Conservation (phyloP, 2,329 filamentous ascomycete genomes). For the Colletotrichum phormii region DNA sequence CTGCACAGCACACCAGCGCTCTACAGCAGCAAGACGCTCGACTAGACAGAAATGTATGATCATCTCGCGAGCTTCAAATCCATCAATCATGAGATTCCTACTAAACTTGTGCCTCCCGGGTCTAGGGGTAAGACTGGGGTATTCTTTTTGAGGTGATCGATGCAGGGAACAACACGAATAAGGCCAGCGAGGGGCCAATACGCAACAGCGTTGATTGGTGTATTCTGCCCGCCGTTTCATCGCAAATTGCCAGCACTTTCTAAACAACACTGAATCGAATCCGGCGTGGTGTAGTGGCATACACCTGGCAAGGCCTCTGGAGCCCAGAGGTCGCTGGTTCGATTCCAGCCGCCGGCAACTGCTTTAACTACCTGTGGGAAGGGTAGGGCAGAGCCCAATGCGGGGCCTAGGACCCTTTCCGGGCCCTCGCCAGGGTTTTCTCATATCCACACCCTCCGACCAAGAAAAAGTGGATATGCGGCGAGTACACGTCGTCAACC, state of each 20-base stretch:
- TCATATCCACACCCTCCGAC: too few relatives aligned
- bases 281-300: too few relatives aligned
- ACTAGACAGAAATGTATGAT: too few relatives aligned
- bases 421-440: too few relatives aligned
- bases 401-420: too few relatives aligned
- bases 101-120: background rate
- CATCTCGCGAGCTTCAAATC: background rate
- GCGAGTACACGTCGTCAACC: too few relatives aligned
- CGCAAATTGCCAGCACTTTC: slow-evolving; percentile 20
- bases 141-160: slow-evolving; percentile 11
- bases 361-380: too few relatives aligned
- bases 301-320: too few relatives aligned
- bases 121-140: background rate
- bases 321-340: too few relatives aligned
- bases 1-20: background rate
- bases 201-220: background rate
- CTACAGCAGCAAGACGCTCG: background rate
- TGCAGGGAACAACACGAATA: slow-evolving; percentile 17
- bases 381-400: too few relatives aligned
- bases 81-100: background rate
- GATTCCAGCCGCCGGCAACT: too few relatives aligned
- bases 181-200: background rate
- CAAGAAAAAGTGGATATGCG: too few relatives aligned
- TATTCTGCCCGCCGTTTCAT: slow-evolving; percentile 14
- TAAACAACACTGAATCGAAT: slow-evolving; percentile 13